Evolutionary conservation across 208 protist genomes (phyloP).

Genomic region (Acanthamoeba castellanii): DNA sequence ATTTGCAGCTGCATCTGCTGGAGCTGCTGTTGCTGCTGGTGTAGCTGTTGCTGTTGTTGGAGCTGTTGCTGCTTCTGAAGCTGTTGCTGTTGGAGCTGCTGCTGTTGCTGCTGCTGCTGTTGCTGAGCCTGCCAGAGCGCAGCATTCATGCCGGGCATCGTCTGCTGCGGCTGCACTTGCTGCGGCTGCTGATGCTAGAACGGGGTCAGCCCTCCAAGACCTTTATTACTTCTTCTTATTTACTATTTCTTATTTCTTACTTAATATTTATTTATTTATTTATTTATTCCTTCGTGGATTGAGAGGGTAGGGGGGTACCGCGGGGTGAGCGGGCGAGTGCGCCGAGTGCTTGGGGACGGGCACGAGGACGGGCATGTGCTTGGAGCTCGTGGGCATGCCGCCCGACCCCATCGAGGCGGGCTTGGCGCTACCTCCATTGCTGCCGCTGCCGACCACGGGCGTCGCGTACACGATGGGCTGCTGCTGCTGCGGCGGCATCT

Average conservation of each 20-base stretch:
- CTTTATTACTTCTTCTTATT: too few species aligned
- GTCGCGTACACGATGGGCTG: background rate
- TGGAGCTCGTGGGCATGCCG: background rate
- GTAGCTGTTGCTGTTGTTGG: background rate
- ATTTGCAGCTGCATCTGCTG: background rate
- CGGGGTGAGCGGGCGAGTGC: background rate
- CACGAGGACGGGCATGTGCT: constrained; percentile 1
- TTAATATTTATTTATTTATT: too few species aligned
- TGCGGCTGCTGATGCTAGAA: background rate
- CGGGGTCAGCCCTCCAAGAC: too few species aligned
- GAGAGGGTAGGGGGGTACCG: background rate
- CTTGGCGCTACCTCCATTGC: background rate
- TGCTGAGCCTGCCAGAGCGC: background rate
- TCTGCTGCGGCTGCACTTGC: background rate
- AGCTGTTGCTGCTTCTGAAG: background rate
- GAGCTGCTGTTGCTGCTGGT: background rate
- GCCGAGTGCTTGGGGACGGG: constrained; percentile 13
- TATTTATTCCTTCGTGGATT: too few species aligned
- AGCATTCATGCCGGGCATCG: background rate
- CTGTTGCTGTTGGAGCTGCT: background rate
- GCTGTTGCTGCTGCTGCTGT: background rate
- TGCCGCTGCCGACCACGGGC: background rate
- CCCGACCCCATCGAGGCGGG: background rate
- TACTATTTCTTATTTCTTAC: too few species aligned
- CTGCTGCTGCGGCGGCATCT: background rate